Evolutionary conservation across 768 basidiomycete genomes (phyloP).

Genomic region (Amanita rimosa): DNA sequence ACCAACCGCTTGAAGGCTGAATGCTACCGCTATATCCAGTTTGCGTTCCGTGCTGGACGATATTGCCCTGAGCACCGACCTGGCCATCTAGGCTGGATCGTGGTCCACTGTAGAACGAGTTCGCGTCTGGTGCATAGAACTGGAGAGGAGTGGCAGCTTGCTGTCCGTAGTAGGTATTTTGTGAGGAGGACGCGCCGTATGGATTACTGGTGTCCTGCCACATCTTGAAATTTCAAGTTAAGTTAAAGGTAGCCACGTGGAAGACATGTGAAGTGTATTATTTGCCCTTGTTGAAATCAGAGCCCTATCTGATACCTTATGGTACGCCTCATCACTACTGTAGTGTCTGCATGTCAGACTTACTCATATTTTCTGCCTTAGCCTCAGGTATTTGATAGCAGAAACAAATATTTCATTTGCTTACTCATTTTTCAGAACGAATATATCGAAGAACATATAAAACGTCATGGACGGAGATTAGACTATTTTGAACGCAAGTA

Average conservation of each 20-base stretch:
- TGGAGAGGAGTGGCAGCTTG: constrained; percentile 43
- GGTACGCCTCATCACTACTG: constrained; percentile 17
- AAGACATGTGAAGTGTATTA: constrained; percentile 1
- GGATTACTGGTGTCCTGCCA: constrained; percentile 59
- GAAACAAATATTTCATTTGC: background rate
- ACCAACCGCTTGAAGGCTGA: constrained; percentile 70
- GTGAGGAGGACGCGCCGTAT: constrained; percentile 56
- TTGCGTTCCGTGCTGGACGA: constrained; percentile 31
- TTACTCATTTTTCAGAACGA: constrained; percentile 58
- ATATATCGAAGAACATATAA: constrained; percentile 98
- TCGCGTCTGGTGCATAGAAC: constrained; percentile 54
- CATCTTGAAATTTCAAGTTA: constrained; percentile 33
- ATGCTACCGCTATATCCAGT: constrained; percentile 63
- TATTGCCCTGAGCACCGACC: constrained; percentile 40
- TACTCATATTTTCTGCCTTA: constrained; percentile 17
- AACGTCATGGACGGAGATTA: constrained; percentile 89
- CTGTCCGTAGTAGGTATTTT: constrained; percentile 45
- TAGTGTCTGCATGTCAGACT: constrained; percentile 7
- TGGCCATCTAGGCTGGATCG: constrained; percentile 73
- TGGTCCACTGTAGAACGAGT: constrained; percentile 52
- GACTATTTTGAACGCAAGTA: constrained; percentile 95
- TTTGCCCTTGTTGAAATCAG: constrained; percentile 21
- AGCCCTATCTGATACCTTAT: constrained; percentile 20
- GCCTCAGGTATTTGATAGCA: constrained; percentile 47
- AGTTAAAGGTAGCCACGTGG: constrained; percentile 20